A percentile compares a stretch with the other conserved stretches of the same genome.
Evolutionary conservation across 129 eudicot species (phyloP).

Genomic region (Gnaphalium uliginosum): DNA sequence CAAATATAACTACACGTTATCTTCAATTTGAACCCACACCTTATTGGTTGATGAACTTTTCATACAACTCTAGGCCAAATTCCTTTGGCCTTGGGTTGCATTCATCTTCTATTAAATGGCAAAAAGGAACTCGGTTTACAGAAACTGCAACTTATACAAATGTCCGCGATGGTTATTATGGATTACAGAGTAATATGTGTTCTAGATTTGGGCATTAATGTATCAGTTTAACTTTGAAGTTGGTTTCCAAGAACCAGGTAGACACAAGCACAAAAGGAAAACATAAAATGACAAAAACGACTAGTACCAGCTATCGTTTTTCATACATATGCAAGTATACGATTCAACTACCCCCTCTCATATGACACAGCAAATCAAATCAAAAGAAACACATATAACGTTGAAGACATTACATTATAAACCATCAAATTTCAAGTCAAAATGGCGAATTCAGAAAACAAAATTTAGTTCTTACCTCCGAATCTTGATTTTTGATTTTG

Average conservation of each 20-base stretch:
- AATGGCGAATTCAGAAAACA: slow-evolving; percentile 20
- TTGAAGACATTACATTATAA: slow-evolving; percentile 9
- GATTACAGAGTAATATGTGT: not conserved
- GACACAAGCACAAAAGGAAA: not conserved
- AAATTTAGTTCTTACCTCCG: slow-evolving; percentile 23
- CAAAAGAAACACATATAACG: not conserved
- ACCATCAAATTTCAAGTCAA: slow-evolving; percentile 21
- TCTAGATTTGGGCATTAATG: not conserved
- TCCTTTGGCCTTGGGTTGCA: too few relatives aligned
- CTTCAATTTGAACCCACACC: too few relatives aligned
- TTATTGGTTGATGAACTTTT: too few relatives aligned
- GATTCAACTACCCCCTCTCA: slow-evolving; percentile 18
- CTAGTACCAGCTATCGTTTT: not conserved
- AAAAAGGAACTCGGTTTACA: too few relatives aligned
- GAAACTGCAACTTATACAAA: too few relatives aligned
- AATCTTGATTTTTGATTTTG: slow-evolving; percentile 8
- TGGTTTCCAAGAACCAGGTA: not conserved
- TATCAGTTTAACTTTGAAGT: not conserved
- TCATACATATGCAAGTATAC: slow-evolving; percentile 19
- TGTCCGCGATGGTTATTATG: too few relatives aligned
- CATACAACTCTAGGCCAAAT: too few relatives aligned
- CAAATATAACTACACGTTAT: too few relatives aligned
- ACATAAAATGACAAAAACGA: not conserved
- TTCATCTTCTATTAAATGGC: too few relatives aligned
- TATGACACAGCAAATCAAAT: slow-evolving; percentile 13